These are phyloP conservation scores for Clarkia xantiana DNA, from an alignment of 345 rosid genomes.

Conservation along the genomic window DNA sequence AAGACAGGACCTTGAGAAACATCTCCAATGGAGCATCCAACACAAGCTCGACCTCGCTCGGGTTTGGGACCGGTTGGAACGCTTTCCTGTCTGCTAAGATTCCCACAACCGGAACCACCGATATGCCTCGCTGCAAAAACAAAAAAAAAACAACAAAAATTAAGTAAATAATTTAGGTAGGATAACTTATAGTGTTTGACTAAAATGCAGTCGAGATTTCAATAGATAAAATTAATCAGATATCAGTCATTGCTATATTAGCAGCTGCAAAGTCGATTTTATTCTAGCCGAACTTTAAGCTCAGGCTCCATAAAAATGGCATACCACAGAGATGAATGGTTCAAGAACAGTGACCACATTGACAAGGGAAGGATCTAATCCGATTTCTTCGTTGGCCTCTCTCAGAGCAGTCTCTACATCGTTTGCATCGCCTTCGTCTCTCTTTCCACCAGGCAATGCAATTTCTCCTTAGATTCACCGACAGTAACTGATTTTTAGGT, in stretches of 20 bases:
- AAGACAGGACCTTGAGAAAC: constrained; percentile 51
- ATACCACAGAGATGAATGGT: constrained; percentile 32
- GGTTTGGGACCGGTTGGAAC: constrained; percentile 46
- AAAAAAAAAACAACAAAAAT: constrained; percentile 6
- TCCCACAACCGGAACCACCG: constrained; percentile 69
- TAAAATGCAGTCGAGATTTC: no score
- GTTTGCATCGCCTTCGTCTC: constrained; percentile 32
- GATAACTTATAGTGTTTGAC: no score
- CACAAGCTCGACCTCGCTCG: constrained; percentile 66
- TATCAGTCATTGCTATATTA: no score
- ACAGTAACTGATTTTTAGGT: no score
- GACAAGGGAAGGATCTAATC: constrained; percentile 41
- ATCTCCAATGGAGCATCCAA: constrained; percentile 72
- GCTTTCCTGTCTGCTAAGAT: constrained; percentile 30
- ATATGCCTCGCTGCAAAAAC: constrained; percentile 48
- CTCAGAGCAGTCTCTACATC: constrained; percentile 36
- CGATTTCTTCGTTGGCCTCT: constrained; percentile 52
- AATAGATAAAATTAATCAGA: no score
- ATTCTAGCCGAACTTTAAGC: no score
- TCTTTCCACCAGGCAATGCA: constrained; percentile 45
- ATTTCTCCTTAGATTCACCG: constrained; percentile 27
- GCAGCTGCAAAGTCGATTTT: no score
- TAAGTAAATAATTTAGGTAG: no score
- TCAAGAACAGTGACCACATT: constrained; percentile 27
- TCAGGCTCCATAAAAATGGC: neutral